phyloP scores from a whole-genome alignment of 768 basidiomycete genomes.

The Coprinopsis marcescibilis region DNA sequence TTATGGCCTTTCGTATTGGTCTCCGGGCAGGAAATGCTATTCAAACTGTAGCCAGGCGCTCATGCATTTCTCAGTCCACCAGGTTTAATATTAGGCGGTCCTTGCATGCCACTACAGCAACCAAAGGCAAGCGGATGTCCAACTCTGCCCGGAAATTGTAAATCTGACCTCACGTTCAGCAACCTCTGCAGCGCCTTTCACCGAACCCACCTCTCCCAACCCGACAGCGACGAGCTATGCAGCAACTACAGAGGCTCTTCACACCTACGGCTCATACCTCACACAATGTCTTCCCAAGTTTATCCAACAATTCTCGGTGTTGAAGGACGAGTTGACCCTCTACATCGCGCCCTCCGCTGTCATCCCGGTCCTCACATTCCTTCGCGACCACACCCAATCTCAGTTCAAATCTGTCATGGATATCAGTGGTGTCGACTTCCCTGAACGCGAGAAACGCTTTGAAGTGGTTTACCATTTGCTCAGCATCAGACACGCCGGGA shows the following conservation, averaged over 20 bases:
- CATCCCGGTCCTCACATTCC: constrained; percentile 82
- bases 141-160: constrained; percentile 9
- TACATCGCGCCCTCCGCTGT: constrained; percentile 81
- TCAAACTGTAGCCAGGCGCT: constrained; percentile 32
- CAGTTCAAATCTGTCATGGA: constrained; percentile 93
- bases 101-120: constrained; percentile 42
- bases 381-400: constrained; percentile 92
- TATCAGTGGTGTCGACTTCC: constrained; percentile 93
- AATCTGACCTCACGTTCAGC: constrained; percentile 10
- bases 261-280: constrained; percentile 91
- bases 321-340: constrained; percentile 91
- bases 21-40: constrained; percentile 39
- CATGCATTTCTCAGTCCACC: constrained; percentile 19
- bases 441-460: constrained; percentile 88
- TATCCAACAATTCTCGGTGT: constrained; percentile 95
- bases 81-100: constrained; percentile 25
- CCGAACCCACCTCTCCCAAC: constrained; percentile 86
- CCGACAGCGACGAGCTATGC: constrained; percentile 69
- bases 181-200: constrained; percentile 77
- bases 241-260: constrained; percentile 70
- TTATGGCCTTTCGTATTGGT: constrained; percentile 33
- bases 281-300: constrained; percentile 92
- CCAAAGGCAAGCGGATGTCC: constrained; percentile 38
- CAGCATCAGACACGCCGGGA: constrained; percentile 68
- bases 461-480: constrained; percentile 96